Evolutionary conservation across 1,139 yeast species (phyloP).

Genomic region (Saccharomyces pastorianus): DNA sequence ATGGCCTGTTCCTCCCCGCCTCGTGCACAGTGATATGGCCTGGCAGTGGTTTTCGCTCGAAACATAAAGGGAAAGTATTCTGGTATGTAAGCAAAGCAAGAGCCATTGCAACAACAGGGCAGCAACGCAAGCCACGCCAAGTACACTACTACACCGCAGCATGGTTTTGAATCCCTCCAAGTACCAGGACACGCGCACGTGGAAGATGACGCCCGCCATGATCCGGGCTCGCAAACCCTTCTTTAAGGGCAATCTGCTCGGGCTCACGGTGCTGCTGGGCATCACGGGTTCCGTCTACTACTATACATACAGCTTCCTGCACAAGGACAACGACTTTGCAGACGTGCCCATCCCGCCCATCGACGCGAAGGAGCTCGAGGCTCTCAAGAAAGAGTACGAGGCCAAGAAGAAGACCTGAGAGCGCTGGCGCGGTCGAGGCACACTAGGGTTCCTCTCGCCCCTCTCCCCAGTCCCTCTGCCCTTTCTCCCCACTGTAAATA

Average conservation of each 20-base stretch:
- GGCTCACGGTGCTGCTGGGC: slow-evolving; percentile 49
- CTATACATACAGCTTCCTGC: slow-evolving; percentile 66
- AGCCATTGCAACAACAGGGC: neutral
- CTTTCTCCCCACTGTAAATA: slow-evolving; percentile 2
- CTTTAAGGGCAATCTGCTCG: slow-evolving; percentile 64
- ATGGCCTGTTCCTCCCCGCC: neutral
- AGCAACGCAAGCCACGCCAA: neutral
- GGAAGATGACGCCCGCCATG: slow-evolving; percentile 90
- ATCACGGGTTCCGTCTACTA: slow-evolving; percentile 62
- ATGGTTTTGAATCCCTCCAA: slow-evolving; percentile 33
- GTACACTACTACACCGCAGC: slow-evolving; percentile 4
- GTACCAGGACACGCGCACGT: slow-evolving; percentile 70
- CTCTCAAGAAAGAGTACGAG: slow-evolving; percentile 58
- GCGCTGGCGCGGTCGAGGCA: slow-evolving; percentile 4
- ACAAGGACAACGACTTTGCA: slow-evolving; percentile 66
- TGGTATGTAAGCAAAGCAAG: neutral
- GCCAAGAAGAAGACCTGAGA: slow-evolving; percentile 37
- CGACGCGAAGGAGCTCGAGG: slow-evolving; percentile 64
- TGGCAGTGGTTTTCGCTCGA: neutral
- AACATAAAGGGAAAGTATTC: neutral
- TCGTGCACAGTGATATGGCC: neutral
- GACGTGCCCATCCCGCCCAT: slow-evolving; percentile 94
- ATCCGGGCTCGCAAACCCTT: slow-evolving; percentile 82
- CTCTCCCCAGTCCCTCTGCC: neutral
- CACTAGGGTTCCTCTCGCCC: neutral